phyloP scores from a whole-genome alignment of 805 yeast species.

The Candida pseudofarinosa region DNA sequence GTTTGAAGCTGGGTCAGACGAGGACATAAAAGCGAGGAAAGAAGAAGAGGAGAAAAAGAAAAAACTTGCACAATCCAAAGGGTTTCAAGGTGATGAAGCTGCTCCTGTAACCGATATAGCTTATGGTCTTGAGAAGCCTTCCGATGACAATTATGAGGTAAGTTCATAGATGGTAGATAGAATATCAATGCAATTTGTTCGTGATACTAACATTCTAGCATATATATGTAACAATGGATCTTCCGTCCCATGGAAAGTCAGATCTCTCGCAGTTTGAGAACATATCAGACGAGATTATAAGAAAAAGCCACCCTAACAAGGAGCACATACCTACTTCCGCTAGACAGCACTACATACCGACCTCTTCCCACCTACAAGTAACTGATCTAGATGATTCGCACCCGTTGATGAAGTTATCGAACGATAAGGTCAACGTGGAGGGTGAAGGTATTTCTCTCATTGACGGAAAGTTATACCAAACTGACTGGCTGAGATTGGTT shows the following conservation, averaged over 20 bases:
- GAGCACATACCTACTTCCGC: conserved; percentile 2
- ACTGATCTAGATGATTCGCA: conserved; percentile 27
- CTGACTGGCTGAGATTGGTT: conserved; percentile 70
- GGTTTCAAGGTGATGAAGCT: conserved; percentile 42
- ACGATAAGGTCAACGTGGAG: conserved; percentile 19
- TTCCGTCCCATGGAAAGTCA: conserved; percentile 21
- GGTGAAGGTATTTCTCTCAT: conserved; percentile 24
- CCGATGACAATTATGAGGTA: conserved; percentile 22
- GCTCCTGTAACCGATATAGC: conserved; percentile 18
- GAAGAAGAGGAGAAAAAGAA: conserved; percentile 9
- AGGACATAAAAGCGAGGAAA: conserved; percentile 62
- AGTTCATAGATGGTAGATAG: conserved; percentile 13
- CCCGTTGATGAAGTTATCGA: conserved; percentile 36
- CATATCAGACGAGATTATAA: not conserved
- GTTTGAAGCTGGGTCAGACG: conserved; percentile 87
- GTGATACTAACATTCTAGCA: conserved; percentile 25
- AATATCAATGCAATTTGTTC: conserved; percentile 4
- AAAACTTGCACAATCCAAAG: conserved; percentile 31
- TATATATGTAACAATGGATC: conserved; percentile 30
- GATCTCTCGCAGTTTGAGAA: conserved; percentile 10
- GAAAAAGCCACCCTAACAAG: conserved; percentile 3
- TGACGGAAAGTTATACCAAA: conserved; percentile 57
- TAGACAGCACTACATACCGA: conserved; percentile 21
- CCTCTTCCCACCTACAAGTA: conserved; percentile 39
- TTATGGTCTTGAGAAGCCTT: conserved; percentile 9